Base-by-base conservation (phyloP, 352 stramenopile species). In the Pilasporangium apinafurcum region DNA sequence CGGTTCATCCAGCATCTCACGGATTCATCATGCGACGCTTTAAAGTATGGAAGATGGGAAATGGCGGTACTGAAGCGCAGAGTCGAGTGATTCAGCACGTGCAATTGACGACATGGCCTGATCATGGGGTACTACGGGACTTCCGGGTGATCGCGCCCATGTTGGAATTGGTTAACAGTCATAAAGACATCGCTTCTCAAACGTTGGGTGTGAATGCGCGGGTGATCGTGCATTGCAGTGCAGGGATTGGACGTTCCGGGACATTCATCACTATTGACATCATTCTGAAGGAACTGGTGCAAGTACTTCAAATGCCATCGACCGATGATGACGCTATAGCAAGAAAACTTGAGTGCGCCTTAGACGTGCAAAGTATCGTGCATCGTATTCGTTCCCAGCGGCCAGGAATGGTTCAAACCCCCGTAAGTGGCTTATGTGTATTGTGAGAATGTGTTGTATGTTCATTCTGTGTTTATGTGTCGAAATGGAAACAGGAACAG, bases 231-330 rank as follows among this genome's bases (percentile, higher is more conserved):
- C 81, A 90, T 47, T 92, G 81, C 56, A 90, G 81, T 33, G 81
- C 81, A 0, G 77, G 81, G 20, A 89, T 92, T 32, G 81, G 81
- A 14, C 73, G 81, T 10, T 91, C 77, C 0, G 77, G 81, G 29
- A 92, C 78, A 33, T 86, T 93, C 43, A 91, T 93, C 34, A 76
- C 81, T 9, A 90, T 93, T 37, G 76, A 93, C 44, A 71, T 87
- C 26, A 62, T 92, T 21, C 46, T 88, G 16, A 75, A 78, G 32
- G 51, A 66, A 22, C 56, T 93, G 29, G 34, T 78, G 4, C 45
- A 38, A 12, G 68, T 67, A 24, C 44, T 76, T 22, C 13, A 14
- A 9, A 22, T 59, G 3, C 41, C 16, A 1, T 44, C 13, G 8
- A 35, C 24, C 9, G 39, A 38, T n/a, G 48, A 30, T 2, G 59